Percentiles rank a stretch among this genome's conserved stretches.
These are phyloP conservation scores for Cladosporium velox DNA, from an alignment of 2,329 filamentous ascomycete species.

Conservation along the genomic window DNA sequence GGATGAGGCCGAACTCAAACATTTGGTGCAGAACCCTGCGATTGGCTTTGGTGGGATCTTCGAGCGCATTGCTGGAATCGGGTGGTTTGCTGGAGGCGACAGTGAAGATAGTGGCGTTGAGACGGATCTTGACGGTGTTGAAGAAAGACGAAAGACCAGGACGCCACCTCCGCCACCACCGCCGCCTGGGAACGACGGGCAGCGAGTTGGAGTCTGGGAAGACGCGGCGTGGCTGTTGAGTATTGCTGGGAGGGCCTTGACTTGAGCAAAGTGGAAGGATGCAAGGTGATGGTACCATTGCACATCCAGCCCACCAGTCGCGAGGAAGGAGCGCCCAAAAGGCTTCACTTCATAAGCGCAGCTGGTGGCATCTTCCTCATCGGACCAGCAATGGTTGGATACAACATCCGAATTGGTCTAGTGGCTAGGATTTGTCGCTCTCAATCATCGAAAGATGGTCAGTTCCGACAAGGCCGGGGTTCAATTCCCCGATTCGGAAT, in stretches of 20 bases:
- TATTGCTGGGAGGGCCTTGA: slow-evolving; percentile 41
- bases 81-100: slow-evolving; percentile 16
- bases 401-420: slow-evolving; percentile 1
- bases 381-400: too few relatives aligned
- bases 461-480: slow-evolving; percentile 15
- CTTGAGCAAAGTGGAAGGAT: not conserved
- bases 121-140: slow-evolving; percentile 25
- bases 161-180: slow-evolving; percentile 34
- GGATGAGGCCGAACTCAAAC: slow-evolving; percentile 57
- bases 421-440: slow-evolving; percentile 17
- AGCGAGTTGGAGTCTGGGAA: slow-evolving; percentile 55
- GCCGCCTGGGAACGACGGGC: slow-evolving; percentile 41
- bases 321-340: not conserved
- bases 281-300: too few relatives aligned
- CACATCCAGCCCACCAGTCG: not conserved
- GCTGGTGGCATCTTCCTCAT: not conserved
- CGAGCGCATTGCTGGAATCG: slow-evolving; percentile 8
- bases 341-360: not conserved
- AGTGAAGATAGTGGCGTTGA: slow-evolving; percentile 32
- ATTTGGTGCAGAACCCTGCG: slow-evolving; percentile 53
- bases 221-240: slow-evolving; percentile 61
- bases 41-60: slow-evolving; percentile 57
- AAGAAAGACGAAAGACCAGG: slow-evolving; percentile 39
- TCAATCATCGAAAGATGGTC: slow-evolving; percentile 9
- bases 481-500: slow-evolving; percentile 13